Evolutionary conservation across 164 flowering plant genomes (phyloP), one percentile per base, ranked within the genome.

Genomic region (Nymphaea thermarum): DNA sequence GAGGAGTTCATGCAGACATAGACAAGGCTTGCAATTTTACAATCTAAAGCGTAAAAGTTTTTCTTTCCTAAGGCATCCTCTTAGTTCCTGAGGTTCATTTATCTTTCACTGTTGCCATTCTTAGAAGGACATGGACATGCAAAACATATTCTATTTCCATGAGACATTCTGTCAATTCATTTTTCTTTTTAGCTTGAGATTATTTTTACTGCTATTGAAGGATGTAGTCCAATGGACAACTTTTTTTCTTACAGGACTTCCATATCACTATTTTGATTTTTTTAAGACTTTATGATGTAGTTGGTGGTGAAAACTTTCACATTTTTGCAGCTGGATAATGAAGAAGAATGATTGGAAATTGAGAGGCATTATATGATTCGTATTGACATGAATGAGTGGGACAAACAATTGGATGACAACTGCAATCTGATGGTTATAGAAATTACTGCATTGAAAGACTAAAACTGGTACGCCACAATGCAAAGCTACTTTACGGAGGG

Each of bases 301-400:
- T 94, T 25, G 99, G 96, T 43, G 99, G 99, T 18, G 91, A 90
- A 47, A 97, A 94, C 79, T 84, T 86, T 77, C 91, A 94, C 72
- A 90, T 94, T 73, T 91, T 94, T 77, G 96, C 96, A 6, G 97
- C 95, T 25, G 99, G 96, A 87, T 91, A 69, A 88, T 91, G 65
- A 90, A 86, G 36, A 92, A 90, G 74, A 84, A 72, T 70, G 86
- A 88, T 69, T 90, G 99, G 97, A 94, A 91, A 73, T 67, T 94
- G n/a, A 78, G 66, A 44, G 99, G 99, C 41, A 90, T 95, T 60
- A 93, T 60, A 93, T 91, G 18, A 95, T 91, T 73, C 98, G 99
- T 47, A 88, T 95, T 64, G 99, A 95, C 74, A 76, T 77, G 11
- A 70, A 79, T 65, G 98, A 91, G 42, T 95, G 99, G 99, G 83